These are phyloP conservation scores for Caulochytrium protostelioides DNA, from an alignment of 371 early-diverging fungal species.

Conservation along the genomic window DNA sequence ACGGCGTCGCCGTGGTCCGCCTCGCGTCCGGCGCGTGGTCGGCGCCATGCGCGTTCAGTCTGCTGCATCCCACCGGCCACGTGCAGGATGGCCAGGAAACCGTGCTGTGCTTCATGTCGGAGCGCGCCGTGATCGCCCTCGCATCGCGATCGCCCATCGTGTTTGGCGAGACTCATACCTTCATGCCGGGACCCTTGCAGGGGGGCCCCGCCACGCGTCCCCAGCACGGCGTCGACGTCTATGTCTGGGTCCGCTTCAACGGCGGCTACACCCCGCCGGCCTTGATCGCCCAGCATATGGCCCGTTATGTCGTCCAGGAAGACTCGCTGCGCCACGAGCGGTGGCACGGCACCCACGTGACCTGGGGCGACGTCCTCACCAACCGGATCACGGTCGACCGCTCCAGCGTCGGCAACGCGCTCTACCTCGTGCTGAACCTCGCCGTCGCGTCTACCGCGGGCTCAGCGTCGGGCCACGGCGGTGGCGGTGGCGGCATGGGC, in stretches of 20 bases:
- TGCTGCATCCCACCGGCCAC: slow-evolving; percentile 10
- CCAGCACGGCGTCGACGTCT: no score
- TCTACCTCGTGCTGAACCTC: slow-evolving; percentile 19
- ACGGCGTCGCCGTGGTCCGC: slow-evolving; percentile 21
- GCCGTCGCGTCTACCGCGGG: no score
- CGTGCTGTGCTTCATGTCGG: slow-evolving; percentile 21
- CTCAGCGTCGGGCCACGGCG: no score
- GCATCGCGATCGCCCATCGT: slow-evolving; percentile 13
- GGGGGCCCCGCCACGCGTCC: slow-evolving; percentile 2
- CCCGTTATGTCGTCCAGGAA: slow-evolving; percentile 22
- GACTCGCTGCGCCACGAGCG: slow-evolving; percentile 15
- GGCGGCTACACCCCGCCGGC: slow-evolving; percentile 13
- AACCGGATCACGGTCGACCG: slow-evolving; percentile 25
- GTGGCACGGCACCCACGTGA: slow-evolving; percentile 22
- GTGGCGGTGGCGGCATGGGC: no score
- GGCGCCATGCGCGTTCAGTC: slow-evolving; percentile 22
- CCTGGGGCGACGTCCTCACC: slow-evolving; percentile 24
- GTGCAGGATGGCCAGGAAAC: slow-evolving; percentile 17
- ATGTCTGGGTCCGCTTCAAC: slow-evolving; percentile 16
- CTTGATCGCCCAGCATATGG: slow-evolving; percentile 11
- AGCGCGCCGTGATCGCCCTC: slow-evolving; percentile 12
- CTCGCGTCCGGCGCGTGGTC: slow-evolving; percentile 21
- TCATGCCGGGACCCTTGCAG: slow-evolving; percentile 10
- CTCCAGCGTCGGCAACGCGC: slow-evolving; percentile 19
- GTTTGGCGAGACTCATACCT: slow-evolving; percentile 14